Evolutionary conservation across 805 yeast species (phyloP).

Genomic region (Kazachstania martiniae): DNA sequence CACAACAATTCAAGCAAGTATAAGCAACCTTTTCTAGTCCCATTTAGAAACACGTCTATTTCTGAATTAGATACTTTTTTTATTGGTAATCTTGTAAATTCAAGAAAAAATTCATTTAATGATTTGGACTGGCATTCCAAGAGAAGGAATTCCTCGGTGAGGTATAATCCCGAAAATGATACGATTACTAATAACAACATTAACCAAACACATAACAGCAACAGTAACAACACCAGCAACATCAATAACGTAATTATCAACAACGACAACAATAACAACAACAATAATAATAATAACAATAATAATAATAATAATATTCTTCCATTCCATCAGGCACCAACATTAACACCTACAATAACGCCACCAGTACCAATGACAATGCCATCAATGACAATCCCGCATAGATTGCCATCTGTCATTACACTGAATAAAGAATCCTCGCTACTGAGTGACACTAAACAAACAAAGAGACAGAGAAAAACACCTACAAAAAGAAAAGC

Average conservation of each 20-base stretch:
- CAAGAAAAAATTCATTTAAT: constrained; percentile 25
- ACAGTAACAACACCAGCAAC: neutral
- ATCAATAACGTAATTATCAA: neutral
- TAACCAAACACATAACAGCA: neutral
- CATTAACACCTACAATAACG: constrained; percentile 7
- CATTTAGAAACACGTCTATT: neutral
- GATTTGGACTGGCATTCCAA: constrained; percentile 24
- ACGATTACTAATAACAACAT: too few relatives aligned
- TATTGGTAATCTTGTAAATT: constrained; percentile 4
- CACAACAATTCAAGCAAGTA: neutral
- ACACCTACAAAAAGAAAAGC: too few relatives aligned
- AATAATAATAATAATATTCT: neutral
- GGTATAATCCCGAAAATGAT: constrained; percentile 6
- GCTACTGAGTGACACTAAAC: too few relatives aligned
- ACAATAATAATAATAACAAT: neutral
- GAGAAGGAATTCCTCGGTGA: constrained; percentile 25
- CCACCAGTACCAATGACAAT: constrained; percentile 5
- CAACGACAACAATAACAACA: neutral
- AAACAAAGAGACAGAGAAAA: too few relatives aligned
- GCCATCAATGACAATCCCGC: too few relatives aligned
- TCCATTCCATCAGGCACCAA: too few relatives aligned
- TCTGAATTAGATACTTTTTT: constrained; percentile 6
- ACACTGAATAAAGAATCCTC: too few relatives aligned
- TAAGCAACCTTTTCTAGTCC: neutral
- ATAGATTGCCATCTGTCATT: too few relatives aligned